Base-by-base conservation (phyloP, 2,329 filamentous ascomycete species). In the Exophiala xenobiotica region DNA sequence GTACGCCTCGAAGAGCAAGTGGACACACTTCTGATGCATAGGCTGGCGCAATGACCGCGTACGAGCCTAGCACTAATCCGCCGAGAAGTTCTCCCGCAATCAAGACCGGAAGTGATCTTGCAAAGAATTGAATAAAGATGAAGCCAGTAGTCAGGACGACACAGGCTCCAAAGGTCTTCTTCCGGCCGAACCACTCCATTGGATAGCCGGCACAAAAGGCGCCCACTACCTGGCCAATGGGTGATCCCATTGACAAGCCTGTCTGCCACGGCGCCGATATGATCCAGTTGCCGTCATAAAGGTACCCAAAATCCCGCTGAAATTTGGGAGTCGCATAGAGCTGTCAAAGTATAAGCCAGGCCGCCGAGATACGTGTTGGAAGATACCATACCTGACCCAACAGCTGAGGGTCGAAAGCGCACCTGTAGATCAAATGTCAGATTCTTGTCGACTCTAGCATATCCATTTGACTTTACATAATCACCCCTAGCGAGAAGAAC, bases 261-360 rank as follows among this genome's bases (percentile, higher is more conserved):
- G 81, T 76, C 64, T 85, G 82, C 82, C 82, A 85, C 2, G 73
- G 66, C 1, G 81, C 79, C 2, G 81, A 72, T n/a, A 86, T 74
- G 42, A 62, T 61, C 24, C 56, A 62, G 37, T 45, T 51, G 19
- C 53, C 60, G 4, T 76, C 58, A 48, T 74, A 79, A 3, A 68
- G 51, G 53, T 80, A 77, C 2, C 80, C 80, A 61, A 82, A 83
- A 56, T 81, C 75, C 16, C 65, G 63, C 55, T 78, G 74, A 61
- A 83, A 84, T n/a, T 77, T 75, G 0, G 79, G 78, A 43, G 77
- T 78, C 2, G 79, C 76, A 59, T 81, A 85, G 46, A 86, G 73
- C 54, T 82, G 82, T 19, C 81, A 81, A 14, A 85, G 73, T 7
- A 86, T 35, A 5, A 35, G 31, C 31, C 9, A 35, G 31, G n/a